A percentile compares a stretch with the other conserved stretches of the same genome.
Evolutionary conservation across 2,329 filamentous ascomycete genomes (phyloP).

Genomic region (Colletotrichum liriopes): DNA sequence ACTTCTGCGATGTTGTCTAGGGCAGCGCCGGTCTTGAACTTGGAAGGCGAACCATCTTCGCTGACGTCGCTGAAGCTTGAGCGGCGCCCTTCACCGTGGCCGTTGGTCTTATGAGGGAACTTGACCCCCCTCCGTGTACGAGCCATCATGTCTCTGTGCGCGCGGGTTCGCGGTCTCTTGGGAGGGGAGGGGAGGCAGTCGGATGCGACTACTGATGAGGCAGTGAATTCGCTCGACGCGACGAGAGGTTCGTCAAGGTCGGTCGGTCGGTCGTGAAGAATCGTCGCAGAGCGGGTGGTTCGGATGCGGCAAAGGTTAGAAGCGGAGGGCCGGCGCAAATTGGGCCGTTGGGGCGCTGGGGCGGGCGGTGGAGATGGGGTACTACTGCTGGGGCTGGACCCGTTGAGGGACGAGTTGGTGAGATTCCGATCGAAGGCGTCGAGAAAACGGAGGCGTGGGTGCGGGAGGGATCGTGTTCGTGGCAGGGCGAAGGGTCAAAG

Average conservation of each 20-base stretch:
- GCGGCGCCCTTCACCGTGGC: conserved; percentile 70
- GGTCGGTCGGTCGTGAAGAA: neutral
- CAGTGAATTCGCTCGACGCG: neutral
- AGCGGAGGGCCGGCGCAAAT: conserved; percentile 41
- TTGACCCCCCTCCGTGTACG: conserved; percentile 67
- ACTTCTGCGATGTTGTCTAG: conserved; percentile 59
- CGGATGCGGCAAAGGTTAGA: conserved; percentile 34
- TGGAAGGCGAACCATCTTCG: conserved; percentile 66
- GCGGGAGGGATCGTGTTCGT: neutral
- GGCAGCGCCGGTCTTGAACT: conserved; percentile 44
- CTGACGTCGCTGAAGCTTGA: conserved; percentile 81
- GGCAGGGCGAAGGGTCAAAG: conserved; percentile 11
- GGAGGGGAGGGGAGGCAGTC: neutral
- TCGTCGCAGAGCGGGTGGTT: conserved; percentile 30
- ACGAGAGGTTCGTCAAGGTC: neutral
- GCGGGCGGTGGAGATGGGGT: neutral
- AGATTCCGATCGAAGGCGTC: neutral
- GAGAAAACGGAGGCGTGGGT: neutral
- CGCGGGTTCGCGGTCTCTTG: neutral
- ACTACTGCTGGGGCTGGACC: neutral
- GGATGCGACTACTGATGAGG: neutral
- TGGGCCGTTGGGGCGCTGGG: conserved; percentile 21
- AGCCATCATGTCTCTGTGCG: conserved; percentile 49
- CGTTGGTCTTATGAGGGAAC: conserved; percentile 69
- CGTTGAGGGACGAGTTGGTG: too few species aligned